These are phyloP conservation scores for Blastocystis sp. DNA, from an alignment of 352 stramenopile species.

Conservation along the genomic window DNA sequence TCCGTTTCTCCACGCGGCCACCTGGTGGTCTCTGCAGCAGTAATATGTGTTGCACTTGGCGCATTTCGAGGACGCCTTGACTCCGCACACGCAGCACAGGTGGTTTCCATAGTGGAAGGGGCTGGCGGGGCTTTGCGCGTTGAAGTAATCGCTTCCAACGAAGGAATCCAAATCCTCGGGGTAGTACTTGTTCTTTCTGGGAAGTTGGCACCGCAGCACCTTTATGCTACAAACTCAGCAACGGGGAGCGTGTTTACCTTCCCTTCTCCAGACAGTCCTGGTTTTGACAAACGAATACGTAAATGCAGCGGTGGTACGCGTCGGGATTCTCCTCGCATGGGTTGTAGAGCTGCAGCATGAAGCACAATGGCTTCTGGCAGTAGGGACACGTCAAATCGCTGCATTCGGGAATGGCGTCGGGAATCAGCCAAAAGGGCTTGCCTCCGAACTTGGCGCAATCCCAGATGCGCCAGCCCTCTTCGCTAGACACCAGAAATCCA, in stretches of 20 bases:
- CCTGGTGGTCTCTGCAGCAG: constrained; percentile 66
- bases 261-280: constrained; percentile 63
- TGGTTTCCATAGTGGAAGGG: constrained; percentile 64
- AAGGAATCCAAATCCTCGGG: constrained; percentile 5
- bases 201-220: constrained; percentile 50
- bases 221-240: constrained; percentile 6
- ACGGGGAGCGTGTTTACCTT: background rate
- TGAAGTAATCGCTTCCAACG: constrained; percentile 20
- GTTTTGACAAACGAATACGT: constrained; percentile 66
- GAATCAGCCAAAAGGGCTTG: constrained; percentile 63
- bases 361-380: constrained; percentile 56
- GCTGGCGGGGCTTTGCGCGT: constrained; percentile 12
- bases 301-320: constrained; percentile 65
- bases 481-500: constrained; percentile 56
- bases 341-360: constrained; percentile 64
- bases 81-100: constrained; percentile 51
- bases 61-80: constrained; percentile 42
- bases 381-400: constrained; percentile 46
- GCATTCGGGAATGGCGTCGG: constrained; percentile 8
- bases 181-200: constrained; percentile 55
- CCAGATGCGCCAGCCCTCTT: constrained; percentile 64
- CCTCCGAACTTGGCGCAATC: constrained; percentile 66
- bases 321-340: constrained; percentile 47
- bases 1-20: constrained; percentile 45
- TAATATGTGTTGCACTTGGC: constrained; percentile 59